phyloP scores from a whole-genome alignment of 371 early-diverging fungal species.

The Batrachochytrium dendrobatidis region DNA sequence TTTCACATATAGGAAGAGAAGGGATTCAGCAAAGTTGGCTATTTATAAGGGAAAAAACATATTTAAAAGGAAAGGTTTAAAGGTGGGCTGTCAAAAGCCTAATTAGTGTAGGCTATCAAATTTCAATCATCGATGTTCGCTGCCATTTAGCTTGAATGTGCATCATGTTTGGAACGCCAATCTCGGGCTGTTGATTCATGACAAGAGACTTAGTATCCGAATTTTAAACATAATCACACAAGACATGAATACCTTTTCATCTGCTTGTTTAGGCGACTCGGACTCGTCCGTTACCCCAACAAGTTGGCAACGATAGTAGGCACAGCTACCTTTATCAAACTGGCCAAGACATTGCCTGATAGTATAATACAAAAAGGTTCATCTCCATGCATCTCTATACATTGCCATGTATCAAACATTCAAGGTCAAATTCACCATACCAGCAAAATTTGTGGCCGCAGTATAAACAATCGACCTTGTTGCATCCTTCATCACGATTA shows the following conservation, averaged over 20 bases:
- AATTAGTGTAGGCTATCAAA: too few species aligned
- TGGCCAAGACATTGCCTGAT: constrained; percentile 7
- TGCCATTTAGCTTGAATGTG: neutral
- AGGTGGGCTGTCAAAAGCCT: too few species aligned
- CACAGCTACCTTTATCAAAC: constrained; percentile 18
- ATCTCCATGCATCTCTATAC: neutral
- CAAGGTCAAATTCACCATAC: constrained; percentile 13
- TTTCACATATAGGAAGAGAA: too few species aligned
- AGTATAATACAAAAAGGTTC: neutral
- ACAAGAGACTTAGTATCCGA: neutral
- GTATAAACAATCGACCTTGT: constrained; percentile 67
- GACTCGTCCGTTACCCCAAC: neutral
- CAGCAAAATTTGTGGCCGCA: constrained; percentile 71
- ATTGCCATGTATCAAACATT: neutral
- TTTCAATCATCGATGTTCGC: neutral
- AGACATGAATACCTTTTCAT: neutral
- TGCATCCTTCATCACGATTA: constrained; percentile 71
- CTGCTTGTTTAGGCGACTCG: neutral
- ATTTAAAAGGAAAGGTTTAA: too few species aligned
- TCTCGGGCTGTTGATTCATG: neutral
- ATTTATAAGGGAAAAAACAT: too few species aligned
- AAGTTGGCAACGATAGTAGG: constrained; percentile 17
- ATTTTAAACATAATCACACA: neutral
- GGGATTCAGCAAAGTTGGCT: too few species aligned
- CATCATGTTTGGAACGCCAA: neutral